These are phyloP conservation scores for Saccharum spontaneum DNA, from an alignment of 176 grass and related monocot genomes.

Conservation along the genomic window DNA sequence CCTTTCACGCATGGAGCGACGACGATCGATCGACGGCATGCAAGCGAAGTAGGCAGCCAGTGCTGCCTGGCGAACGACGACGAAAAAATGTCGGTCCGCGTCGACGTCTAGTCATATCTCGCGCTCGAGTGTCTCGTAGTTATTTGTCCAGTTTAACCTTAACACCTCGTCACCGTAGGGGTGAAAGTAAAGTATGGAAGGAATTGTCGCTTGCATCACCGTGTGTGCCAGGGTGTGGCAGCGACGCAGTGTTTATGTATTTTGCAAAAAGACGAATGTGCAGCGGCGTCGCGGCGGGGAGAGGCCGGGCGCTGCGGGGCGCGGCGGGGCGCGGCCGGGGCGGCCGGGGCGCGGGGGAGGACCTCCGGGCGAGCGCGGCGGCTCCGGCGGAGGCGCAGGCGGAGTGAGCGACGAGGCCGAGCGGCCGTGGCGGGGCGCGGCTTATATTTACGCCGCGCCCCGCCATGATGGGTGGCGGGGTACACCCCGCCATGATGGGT, in stretches of 20 bases:
- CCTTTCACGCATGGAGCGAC: not conserved
- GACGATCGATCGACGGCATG: not conserved
- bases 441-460: too few species aligned
- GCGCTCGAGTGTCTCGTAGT: not conserved
- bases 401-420: too few species aligned
- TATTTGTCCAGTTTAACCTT: not conserved
- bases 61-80: not conserved
- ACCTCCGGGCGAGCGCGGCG: too few species aligned
- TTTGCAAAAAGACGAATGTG: not conserved
- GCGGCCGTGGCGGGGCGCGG: too few species aligned
- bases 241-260: slow-evolving; percentile 1
- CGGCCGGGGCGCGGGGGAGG: too few species aligned
- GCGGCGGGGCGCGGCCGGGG: too few species aligned
- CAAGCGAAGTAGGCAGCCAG: not conserved
- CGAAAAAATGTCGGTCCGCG: not conserved
- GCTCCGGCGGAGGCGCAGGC: too few species aligned
- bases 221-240: not conserved
- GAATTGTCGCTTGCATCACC: not conserved
- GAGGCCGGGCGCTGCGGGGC: too few species aligned
- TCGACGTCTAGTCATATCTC: slow-evolving; percentile 2
- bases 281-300: too few species aligned
- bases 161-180: not conserved
- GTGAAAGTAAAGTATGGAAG: not conserved
- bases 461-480: too few species aligned
- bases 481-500: too few species aligned